phyloP scores from a whole-genome alignment of 257 asterid genomes.

The Sherardia arvensis region DNA sequence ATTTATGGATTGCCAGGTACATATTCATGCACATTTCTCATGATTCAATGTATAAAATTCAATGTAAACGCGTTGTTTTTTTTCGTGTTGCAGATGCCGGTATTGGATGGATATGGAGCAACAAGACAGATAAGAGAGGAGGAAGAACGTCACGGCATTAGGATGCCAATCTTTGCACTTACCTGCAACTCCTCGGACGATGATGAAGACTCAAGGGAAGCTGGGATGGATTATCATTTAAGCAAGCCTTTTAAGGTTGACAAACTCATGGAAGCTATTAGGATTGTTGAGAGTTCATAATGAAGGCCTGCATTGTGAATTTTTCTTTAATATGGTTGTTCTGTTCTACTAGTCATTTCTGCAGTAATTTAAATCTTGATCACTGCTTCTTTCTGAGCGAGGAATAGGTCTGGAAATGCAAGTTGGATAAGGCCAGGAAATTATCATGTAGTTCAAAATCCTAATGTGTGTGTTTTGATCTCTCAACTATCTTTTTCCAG shows the following conservation, averaged over 20 bases:
- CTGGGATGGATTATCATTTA: conserved; percentile 24
- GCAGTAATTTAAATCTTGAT: no score
- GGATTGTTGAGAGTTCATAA: background rate
- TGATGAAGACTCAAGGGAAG: conserved; percentile 8
- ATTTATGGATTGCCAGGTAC: conserved; percentile 28
- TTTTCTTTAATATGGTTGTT: no score
- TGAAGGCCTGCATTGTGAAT: background rate
- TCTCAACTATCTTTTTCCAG: no score
- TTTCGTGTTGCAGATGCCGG: conserved; percentile 13
- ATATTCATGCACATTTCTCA: no score
- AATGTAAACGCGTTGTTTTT: background rate
- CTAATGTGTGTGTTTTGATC: no score
- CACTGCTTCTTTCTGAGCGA: no score
- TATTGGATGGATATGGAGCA: conserved; percentile 19
- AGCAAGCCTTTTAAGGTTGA: conserved; percentile 9
- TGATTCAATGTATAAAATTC: no score
- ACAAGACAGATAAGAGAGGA: conserved; percentile 13
- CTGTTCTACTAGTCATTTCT: no score
- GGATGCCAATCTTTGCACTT: conserved; percentile 14
- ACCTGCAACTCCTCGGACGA: conserved; percentile 3
- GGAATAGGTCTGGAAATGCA: no score
- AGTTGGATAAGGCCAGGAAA: no score
- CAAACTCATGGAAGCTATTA: conserved; percentile 12
- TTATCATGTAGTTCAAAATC: no score
- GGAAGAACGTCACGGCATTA: conserved; percentile 11